Evolutionary conservation across 352 stramenopile species (phyloP), one percentile per base, ranked within the genome.

Genomic region (Peronospora tabacina): DNA sequence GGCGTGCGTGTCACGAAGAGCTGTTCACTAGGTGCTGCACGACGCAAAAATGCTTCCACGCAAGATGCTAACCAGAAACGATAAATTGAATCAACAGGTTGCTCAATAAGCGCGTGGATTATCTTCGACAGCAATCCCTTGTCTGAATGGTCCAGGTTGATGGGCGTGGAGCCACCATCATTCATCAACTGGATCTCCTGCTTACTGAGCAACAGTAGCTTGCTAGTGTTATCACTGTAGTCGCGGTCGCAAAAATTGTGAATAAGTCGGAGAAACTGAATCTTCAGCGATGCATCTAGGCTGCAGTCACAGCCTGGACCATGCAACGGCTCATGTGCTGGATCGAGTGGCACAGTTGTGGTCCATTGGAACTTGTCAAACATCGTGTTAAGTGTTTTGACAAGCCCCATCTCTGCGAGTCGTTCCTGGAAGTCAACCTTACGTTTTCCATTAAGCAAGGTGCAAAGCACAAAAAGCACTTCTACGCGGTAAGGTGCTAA

Each of bases 231-330:
- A 42, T 89, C 73, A 20, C 84, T 86, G 58, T 87, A 94, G 43
- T 98, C 93, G 13, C 90, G 82, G 49, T 98, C 95, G 46, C 93
- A 98, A 49, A 97, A 98, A 50, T 98, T 98, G 69, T 98, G 95
- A 33, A 98, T 86, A 9, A 98, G 55, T 1, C 94, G 75, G 47
- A 98, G 63, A 52, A 96, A 98, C 66, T 98, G 94, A 34, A 98
- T 96, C 61, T 96, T 93, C 15, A 98, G 57, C 12, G 90, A 95
- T 33, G 80, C 93, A 44, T 98, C 93, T 26, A 96, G 72, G 53
- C 92, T 97, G 69, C 94, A 98, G 48, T 98, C 91, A 47, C 95
- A 98, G 1, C 78, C 81, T 20, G 81, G 81, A 6, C 81, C 81
- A 41, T 92, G 81, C 1, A 92, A 53, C 5, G 78, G 78, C 16